phyloP scores from a whole-genome alignment of 106 monocot species.

The Dendrobium huoshanense region DNA sequence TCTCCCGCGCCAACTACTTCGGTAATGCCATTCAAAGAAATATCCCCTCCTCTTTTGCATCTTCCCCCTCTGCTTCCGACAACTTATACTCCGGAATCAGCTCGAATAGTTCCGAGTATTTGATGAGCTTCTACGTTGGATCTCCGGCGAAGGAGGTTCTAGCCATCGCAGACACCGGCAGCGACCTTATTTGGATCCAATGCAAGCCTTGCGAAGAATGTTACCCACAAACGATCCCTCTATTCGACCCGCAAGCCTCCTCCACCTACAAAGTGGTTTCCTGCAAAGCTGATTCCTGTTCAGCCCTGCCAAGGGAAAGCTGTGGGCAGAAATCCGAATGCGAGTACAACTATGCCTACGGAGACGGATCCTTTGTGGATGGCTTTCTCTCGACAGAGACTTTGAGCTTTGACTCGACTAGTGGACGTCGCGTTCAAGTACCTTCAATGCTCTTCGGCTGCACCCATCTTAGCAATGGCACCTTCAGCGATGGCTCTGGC shows the following conservation, averaged over 20 bases:
- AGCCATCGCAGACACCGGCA: slow-evolving; percentile 79
- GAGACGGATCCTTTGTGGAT: slow-evolving; percentile 56
- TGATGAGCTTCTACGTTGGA: slow-evolving; percentile 29
- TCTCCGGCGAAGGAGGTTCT: slow-evolving; percentile 15
- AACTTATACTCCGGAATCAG: slow-evolving; percentile 12
- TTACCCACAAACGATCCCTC: slow-evolving; percentile 56
- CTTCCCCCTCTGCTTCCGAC: background rate
- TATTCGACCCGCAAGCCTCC: slow-evolving; percentile 68
- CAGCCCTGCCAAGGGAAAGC: slow-evolving; percentile 13
- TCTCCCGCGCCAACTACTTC: background rate
- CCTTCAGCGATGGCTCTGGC: slow-evolving; percentile 58
- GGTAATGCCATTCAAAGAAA: background rate
- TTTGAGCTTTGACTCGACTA: slow-evolving; percentile 22
- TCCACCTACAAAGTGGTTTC: slow-evolving; percentile 46
- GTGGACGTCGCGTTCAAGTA: slow-evolving; percentile 13
- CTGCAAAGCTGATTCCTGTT: slow-evolving; percentile 51
- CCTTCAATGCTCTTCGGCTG: slow-evolving; percentile 60
- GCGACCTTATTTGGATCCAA: slow-evolving; percentile 89
- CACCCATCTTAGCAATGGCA: slow-evolving; percentile 47
- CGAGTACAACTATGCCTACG: slow-evolving; percentile 47
- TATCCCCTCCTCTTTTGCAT: too few species aligned
- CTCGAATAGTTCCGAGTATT: slow-evolving; percentile 14
- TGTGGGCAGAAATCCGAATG: slow-evolving; percentile 33
- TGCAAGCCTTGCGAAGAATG: slow-evolving; percentile 69
- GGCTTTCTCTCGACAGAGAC: slow-evolving; percentile 44